Evolutionary conservation across 140 eudicot species (phyloP), one percentile per base, ranked within the genome.

Genomic region (Oenanthe javanica): DNA sequence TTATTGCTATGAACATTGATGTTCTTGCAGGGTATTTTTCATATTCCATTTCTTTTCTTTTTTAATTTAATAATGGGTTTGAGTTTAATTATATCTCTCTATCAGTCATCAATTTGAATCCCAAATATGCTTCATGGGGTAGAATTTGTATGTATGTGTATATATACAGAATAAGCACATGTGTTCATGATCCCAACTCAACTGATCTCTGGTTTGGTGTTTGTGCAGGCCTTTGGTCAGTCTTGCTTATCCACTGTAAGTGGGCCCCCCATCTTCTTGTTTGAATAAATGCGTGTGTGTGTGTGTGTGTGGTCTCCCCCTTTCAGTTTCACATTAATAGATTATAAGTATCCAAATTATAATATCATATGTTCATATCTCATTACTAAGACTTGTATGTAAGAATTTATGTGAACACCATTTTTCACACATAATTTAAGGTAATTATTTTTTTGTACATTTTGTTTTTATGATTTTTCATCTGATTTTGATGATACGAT

Each of bases 191-290:
- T 47, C 10, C 61, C 7, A 66, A 47, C 31, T 31, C 0, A 31
- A 31, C 55, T 75, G 18, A 38, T 71, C 45, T 42, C 80, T 86
- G 77, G 72, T 72, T 76, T 77, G 43, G 77, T 51, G 81, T 19
- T 21, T 87, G 25, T 72, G 88, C 97, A 94, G 99, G 93, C 98
- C 97, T 82, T 85, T 94, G 79, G 90, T 92, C 57, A 92, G 95
- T 84, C 87, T 92, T 85, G 89, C 86, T 75, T 94, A 89, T 84
- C 97, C 99, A 66, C 88, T 94, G 99, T 94, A 87, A 89, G 97
- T 90, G 55, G 46, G 51, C 18, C 72, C 64, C 50, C 31, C 4
- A 43, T 70, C 10, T n/a, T 59, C 54, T 48, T 21, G 16, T 40
- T 14, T 9, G 25, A 12, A 14, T 13, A 36, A 42, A 42, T 36